Evolutionary conservation across 371 early-diverging fungal genomes (phyloP), one percentile per base, ranked within the genome.

Genomic region (Saksenaea vasiformis): DNA sequence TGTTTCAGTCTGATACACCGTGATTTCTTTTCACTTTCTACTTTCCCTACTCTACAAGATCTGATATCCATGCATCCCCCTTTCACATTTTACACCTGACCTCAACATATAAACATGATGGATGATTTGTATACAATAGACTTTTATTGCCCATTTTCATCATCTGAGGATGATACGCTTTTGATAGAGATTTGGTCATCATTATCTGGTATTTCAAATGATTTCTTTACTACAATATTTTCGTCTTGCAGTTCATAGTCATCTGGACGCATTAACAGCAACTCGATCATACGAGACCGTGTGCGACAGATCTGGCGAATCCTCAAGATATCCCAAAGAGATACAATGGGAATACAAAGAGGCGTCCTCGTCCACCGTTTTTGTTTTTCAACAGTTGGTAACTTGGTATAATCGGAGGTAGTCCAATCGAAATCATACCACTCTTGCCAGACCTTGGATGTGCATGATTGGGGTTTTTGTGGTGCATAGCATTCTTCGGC

Each of bases 261-360:
- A 24, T 41, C 61, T 15, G 67, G 14, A 24, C 17, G 27, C n/a
- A n/a, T 51, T 2, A 15, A 34, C 31, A 72, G n/a, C 35, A 73
- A 31, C 4, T 67, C 13, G 10, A 59, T 38, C 56, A 77, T 54
- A 0, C 41, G 60, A 31, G 61, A 65, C 19, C 38, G 26, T 0
- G 61, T 62, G 56, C 61, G 41, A 59, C 73, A 77, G 17, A 77
- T 66, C 55, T 77, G 73, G n/a, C 70, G 71, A 5, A 80, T 38
- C 19, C 67, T 54, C n/a, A 67, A 44, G 1, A 73, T 66, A 58
- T 62, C 61, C 80, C 80, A 80, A 1, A 80, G 57, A 19, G 55
- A 47, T 3, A 64, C 27, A 1, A 67, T 13, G 28, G 72, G 57
- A 34, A 66, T 53, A 2, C 34, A 36, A 10, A 67, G 60, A 1